These are phyloP conservation scores for Galerina sulciceps DNA, from an alignment of 768 basidiomycete species.

Conservation along the genomic window DNA sequence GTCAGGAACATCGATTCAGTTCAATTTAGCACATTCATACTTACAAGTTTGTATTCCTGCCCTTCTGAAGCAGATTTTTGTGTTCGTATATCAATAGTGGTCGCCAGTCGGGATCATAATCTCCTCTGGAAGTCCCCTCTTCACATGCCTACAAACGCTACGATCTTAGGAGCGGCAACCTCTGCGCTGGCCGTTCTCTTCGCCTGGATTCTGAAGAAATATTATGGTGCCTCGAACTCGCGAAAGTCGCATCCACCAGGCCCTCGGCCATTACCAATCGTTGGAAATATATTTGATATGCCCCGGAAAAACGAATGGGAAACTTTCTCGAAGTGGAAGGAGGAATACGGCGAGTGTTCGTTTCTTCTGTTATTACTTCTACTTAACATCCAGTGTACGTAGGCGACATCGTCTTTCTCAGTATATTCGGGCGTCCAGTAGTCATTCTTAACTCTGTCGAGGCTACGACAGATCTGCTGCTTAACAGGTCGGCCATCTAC, in stretches of 20 bases:
- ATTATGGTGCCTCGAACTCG: too few relatives aligned
- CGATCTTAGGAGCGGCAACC: too few relatives aligned
- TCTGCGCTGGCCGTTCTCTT: too few relatives aligned
- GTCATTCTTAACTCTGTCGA: constrained; percentile 7
- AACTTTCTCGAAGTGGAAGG: constrained; percentile 4
- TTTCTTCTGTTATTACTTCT: background rate
- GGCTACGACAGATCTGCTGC: background rate
- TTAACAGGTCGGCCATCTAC: constrained; percentile 3
- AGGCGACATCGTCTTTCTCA: constrained; percentile 8
- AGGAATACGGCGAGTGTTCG: background rate
- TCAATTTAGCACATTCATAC: too few relatives aligned
- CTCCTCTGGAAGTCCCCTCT: too few relatives aligned
- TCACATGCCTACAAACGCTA: too few relatives aligned
- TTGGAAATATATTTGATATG: constrained; percentile 4
- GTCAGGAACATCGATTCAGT: too few relatives aligned
- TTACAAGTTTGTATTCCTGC: too few relatives aligned
- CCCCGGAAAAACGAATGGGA: background rate
- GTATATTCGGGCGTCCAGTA: constrained; percentile 3
- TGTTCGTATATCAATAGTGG: too few relatives aligned
- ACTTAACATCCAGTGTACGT: background rate
- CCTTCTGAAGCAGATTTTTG: too few relatives aligned
- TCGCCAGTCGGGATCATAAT: too few relatives aligned
- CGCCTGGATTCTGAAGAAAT: too few relatives aligned
- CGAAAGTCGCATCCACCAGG: background rate
- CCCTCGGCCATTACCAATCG: background rate